Base-by-base conservation (phyloP, 148 eudicot genomes). In the Diospyros kaki region DNA sequence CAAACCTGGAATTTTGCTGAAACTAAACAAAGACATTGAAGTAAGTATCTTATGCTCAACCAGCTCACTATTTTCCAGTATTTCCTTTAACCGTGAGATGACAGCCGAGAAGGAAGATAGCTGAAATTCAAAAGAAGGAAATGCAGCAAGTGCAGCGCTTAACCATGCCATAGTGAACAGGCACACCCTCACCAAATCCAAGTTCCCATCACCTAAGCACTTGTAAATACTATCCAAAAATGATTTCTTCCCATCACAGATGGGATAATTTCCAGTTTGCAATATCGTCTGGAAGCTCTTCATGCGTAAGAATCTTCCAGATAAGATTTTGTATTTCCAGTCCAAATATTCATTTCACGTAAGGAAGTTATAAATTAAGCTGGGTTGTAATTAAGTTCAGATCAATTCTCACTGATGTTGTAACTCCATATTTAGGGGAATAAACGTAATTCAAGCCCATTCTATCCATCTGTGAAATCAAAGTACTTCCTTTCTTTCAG, bases 11-110 rank as follows among this genome's bases (percentile, higher is more conserved):
- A 82, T 66, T 67, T 60, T 71, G 80, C 86, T 84, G 73, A 87
- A 87, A 78, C 82, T 82, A 43, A 87, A 78, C 71, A 87, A 64
- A 78, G 80, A 84, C 74, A 74, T 72, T 38, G 81, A 80, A 68
- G 86, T 84, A 42, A 87, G 84, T 67, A 84, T 69, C 84, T 70
- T 84, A 58, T 84, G 90, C 64, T 82, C 87, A 67, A 82, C 76
- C 76, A 45, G 76, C 56, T 82, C 84, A 64, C 86, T 69, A 61
- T 74, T 56, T 55, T 78, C 75, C 14, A 84, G 41, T 58, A 73
- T 70, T 42, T 77, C 83, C 72, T 66, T 87, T 12, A 84, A 75
- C 10, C 14, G 71, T 28, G 84, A 62, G 63, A 87, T 73, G 65
- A 87, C 84, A 78, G 79, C 78, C 28, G 82, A 82, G 60, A 87